phyloP scores from a whole-genome alignment of 805 yeast species.

The Hanseniaspora thailandica region DNA sequence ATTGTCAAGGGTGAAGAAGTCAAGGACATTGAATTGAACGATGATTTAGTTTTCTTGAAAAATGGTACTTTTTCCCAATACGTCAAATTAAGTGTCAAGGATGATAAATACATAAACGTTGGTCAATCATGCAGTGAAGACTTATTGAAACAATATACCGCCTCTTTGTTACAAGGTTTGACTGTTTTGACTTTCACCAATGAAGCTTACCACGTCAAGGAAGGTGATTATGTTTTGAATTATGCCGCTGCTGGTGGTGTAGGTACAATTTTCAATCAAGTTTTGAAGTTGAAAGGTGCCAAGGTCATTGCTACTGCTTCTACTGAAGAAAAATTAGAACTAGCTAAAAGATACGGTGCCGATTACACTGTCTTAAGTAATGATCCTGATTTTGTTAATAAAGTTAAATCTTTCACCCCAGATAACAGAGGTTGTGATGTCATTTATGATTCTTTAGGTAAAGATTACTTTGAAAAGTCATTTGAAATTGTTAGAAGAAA shows the following conservation, averaged over 20 bases:
- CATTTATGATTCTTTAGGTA: constrained; percentile 65
- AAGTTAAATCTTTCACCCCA: constrained; percentile 46
- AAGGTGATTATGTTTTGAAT: constrained; percentile 60
- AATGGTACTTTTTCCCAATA: constrained; percentile 60
- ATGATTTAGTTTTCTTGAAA: constrained; percentile 50
- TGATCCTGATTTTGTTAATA: constrained; percentile 44
- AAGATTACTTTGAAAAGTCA: constrained; percentile 59
- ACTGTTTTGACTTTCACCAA: constrained; percentile 64
- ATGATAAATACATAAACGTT: constrained; percentile 36
- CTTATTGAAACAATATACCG: constrained; percentile 45
- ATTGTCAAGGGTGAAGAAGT: constrained; percentile 54
- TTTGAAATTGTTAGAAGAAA: constrained; percentile 49
- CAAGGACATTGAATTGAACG: constrained; percentile 49
- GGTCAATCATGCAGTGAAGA: constrained; percentile 37
- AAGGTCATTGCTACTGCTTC: constrained; percentile 80
- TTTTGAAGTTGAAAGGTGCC: constrained; percentile 55
- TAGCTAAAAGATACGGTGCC: constrained; percentile 67
- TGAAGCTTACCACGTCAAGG: constrained; percentile 54
- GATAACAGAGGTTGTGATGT: constrained; percentile 54
- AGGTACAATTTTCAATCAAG: constrained; percentile 60
- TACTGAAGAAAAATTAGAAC: constrained; percentile 52
- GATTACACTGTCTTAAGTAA: constrained; percentile 49
- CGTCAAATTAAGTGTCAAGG: constrained; percentile 36
- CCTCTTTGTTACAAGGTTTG: constrained; percentile 55
- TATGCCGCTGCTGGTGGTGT: constrained; percentile 97